Evolutionary conservation across 2,329 filamentous ascomycete species (phyloP), one percentile per base, ranked within the genome.

Genomic region (Triangularia setosa): DNA sequence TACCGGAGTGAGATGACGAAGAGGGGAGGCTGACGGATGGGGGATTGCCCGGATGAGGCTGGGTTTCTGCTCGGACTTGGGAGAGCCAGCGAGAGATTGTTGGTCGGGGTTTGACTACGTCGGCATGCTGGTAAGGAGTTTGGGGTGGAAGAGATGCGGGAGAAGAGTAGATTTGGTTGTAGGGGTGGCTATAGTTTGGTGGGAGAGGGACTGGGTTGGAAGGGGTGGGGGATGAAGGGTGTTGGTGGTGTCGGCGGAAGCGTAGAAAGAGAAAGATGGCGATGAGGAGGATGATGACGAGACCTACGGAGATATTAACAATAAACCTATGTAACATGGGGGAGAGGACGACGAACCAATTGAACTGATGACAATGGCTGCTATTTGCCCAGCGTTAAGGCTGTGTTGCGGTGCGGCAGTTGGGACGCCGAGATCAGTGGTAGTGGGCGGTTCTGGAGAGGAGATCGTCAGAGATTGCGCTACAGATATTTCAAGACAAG

Each of bases 61-160:
- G 40, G 4, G 40, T 6, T 48, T 48, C 40, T 3, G n/a, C n/a
- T 1, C 40, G 40, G n/a, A 48, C 40, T 48, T 48, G 40, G 40
- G 40, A 48, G 6, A 48, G 40, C 40, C 40, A 48, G 40, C 40
- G 40, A 3, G 40, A 48, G 40, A 48, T 48, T 9, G 40, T 48
- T n/a, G n/a, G 40, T n/a, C 40, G 40, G n/a, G 40, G 40, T 48
- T 48, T 48, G 18, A 9, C 7, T 21, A 48, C 2, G 4, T 48
- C 40, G n/a, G 40, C 6, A n/a, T 21, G 5, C 6, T 18, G 2
- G 2, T 48, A 5, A 5, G 40, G n/a, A 77, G 28, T 70, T 77
- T 16, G 75, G 75, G 0, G 88, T 89, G 80, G 75, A 80, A 1
- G 76, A 82, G 52, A 85, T 86, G 0, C 72, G 80, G 0, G 75